Evolutionary conservation across 2,329 filamentous ascomycete species (phyloP).

Genomic region (Xylariaceae sp.): DNA sequence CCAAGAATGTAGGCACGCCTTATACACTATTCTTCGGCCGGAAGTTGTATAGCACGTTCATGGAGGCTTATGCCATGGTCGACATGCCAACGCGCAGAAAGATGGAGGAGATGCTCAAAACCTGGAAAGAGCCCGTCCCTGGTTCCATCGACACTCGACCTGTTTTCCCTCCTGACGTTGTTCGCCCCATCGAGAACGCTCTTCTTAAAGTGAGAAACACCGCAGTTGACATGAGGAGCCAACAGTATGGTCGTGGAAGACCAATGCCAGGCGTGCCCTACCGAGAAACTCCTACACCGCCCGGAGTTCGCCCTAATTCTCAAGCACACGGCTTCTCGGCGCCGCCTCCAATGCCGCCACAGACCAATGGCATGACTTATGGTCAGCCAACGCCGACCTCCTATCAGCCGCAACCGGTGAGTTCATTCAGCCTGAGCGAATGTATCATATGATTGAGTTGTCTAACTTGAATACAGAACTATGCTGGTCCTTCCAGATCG

Average conservation of each 20-base stretch:
- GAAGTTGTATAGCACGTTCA: slow-evolving; percentile 89
- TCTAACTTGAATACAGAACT: neutral
- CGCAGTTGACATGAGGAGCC: slow-evolving; percentile 52
- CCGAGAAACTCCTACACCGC: slow-evolving; percentile 72
- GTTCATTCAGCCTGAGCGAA: slow-evolving; percentile 4
- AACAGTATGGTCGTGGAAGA: slow-evolving; percentile 50
- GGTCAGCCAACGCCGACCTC: slow-evolving; percentile 16
- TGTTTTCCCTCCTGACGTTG: slow-evolving; percentile 84
- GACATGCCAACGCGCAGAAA: slow-evolving; percentile 78
- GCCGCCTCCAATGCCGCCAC: slow-evolving; percentile 36
- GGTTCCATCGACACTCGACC: slow-evolving; percentile 90
- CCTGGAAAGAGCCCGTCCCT: slow-evolving; percentile 95
- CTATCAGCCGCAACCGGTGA: slow-evolving; percentile 30
- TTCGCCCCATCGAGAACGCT: slow-evolving; percentile 88
- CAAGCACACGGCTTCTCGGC: slow-evolving; percentile 27
- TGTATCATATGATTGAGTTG: neutral
- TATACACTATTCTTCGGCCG: slow-evolving; percentile 94
- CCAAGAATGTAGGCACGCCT: slow-evolving; percentile 96
- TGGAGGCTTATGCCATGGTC: slow-evolving; percentile 92
- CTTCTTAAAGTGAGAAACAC: slow-evolving; percentile 74
- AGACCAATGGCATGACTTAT: slow-evolving; percentile 27
- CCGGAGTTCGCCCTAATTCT: slow-evolving; percentile 39
- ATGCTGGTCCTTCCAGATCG: slow-evolving; percentile 28
- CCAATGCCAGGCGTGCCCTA: slow-evolving; percentile 52
- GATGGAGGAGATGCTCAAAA: slow-evolving; percentile 95